Percentiles rank a stretch among this genome's conserved stretches.
These are phyloP conservation scores for Paramyrothecium sp. DNA, from an alignment of 2,329 filamentous ascomycete species.

Conservation along the genomic window DNA sequence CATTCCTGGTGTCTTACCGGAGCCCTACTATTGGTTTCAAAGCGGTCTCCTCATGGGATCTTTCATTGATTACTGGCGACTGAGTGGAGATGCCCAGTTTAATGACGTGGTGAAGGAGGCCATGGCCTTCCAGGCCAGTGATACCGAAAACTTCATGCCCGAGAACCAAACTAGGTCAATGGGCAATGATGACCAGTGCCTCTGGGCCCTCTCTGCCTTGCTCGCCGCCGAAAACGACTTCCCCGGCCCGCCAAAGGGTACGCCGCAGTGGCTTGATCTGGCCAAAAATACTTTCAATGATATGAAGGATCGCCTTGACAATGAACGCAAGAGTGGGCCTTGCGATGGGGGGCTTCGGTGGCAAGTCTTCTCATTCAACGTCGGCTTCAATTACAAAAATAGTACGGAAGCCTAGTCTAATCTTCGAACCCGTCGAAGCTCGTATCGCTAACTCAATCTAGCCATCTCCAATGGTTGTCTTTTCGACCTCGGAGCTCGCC, in stretches of 20 bases:
- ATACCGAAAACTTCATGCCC: constrained; percentile 57
- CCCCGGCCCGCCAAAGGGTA: constrained; percentile 54
- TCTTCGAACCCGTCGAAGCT: neutral
- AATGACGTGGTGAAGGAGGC: constrained; percentile 53
- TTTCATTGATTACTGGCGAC: constrained; percentile 64
- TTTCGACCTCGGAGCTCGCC: constrained; percentile 65
- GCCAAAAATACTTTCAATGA: constrained; percentile 64
- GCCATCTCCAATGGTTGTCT: constrained; percentile 60
- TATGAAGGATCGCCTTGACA: neutral
- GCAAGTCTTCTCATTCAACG: constrained; percentile 74
- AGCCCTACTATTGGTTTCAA: constrained; percentile 65
- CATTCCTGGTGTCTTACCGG: neutral
- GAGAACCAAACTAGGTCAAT: constrained; percentile 49
- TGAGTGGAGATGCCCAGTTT: constrained; percentile 61
- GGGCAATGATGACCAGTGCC: constrained; percentile 70
- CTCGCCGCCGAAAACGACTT: constrained; percentile 70
- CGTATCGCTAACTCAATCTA: constrained; percentile 4
- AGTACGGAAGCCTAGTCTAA: constrained; percentile 24
- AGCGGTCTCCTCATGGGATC: constrained; percentile 51
- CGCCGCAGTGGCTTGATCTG: constrained; percentile 70
- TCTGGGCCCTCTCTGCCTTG: constrained; percentile 75
- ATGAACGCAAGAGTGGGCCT: constrained; percentile 31
- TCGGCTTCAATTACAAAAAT: constrained; percentile 75
- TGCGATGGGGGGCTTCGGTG: constrained; percentile 74
- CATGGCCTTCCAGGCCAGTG: constrained; percentile 53